Percentiles rank a stretch among this genome's conserved stretches.
Conservation (phyloP, 2,329 filamentous ascomycete species). For the Fonsecaea erecta region DNA sequence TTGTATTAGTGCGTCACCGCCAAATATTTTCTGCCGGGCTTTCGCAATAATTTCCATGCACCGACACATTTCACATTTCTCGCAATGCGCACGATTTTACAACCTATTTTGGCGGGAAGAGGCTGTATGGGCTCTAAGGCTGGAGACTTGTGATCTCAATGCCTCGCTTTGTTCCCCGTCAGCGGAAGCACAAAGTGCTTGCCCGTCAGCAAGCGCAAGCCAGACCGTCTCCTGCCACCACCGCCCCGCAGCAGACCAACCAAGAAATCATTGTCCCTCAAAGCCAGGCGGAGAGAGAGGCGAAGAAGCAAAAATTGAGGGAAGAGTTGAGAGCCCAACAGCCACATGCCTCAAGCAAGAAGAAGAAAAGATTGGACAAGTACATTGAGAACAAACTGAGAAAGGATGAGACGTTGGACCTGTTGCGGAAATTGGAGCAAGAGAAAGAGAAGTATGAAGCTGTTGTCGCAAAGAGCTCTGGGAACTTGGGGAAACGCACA, state of each 20-base stretch:
- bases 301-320: slow-evolving; percentile 56
- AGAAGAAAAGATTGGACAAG: slow-evolving; percentile 70
- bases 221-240: background rate
- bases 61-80: background rate
- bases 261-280: slow-evolving; percentile 29
- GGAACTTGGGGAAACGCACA: slow-evolving; percentile 71
- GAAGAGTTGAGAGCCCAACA: slow-evolving; percentile 60
- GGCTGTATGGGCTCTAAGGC: background rate
- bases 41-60: background rate
- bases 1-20: background rate
- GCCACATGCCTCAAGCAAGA: slow-evolving; percentile 65
- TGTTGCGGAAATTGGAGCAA: slow-evolving; percentile 82
- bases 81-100: background rate
- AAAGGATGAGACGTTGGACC: slow-evolving; percentile 86
- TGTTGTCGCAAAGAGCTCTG: slow-evolving; percentile 67
- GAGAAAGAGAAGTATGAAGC: slow-evolving; percentile 81
- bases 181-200: slow-evolving; percentile 61
- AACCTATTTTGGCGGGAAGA: background rate
- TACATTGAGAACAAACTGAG: slow-evolving; percentile 87
- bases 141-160: slow-evolving; percentile 35
- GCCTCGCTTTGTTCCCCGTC: slow-evolving; percentile 59
- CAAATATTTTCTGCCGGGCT: background rate
- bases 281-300: slow-evolving; percentile 59
- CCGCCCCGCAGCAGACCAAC: slow-evolving; percentile 19
- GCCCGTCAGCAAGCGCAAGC: slow-evolving; percentile 39